A percentile compares a stretch with the other conserved stretches of the same genome.
phyloP scores from a whole-genome alignment of 352 stramenopile species.

The Thalassiosira allenii region DNA sequence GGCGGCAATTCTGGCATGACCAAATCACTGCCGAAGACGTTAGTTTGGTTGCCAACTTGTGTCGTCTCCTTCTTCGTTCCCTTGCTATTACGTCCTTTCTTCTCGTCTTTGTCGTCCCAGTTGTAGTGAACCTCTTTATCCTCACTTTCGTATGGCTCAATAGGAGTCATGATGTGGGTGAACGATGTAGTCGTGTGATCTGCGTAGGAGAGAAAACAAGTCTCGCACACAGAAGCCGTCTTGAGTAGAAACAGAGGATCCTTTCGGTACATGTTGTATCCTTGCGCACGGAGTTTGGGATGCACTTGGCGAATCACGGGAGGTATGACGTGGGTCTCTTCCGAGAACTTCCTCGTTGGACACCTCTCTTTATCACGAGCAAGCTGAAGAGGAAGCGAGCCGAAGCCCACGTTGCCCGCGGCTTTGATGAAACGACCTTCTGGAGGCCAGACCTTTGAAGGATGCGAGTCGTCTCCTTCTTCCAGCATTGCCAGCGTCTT shows the following conservation, averaged over 20 bases:
- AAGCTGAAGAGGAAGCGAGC: slow-evolving; percentile 65
- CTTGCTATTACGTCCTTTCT: neutral
- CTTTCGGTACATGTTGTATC: slow-evolving; percentile 90
- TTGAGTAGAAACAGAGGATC: slow-evolving; percentile 96
- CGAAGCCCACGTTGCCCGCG: slow-evolving; percentile 93
- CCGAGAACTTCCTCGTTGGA: slow-evolving; percentile 57
- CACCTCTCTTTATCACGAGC: slow-evolving; percentile 30
- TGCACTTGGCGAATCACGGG: slow-evolving; percentile 93
- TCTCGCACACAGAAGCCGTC: slow-evolving; percentile 90
- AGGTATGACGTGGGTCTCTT: slow-evolving; percentile 88
- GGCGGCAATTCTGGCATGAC: slow-evolving; percentile 37
- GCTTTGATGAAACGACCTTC: slow-evolving; percentile 89
- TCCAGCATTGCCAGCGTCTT: slow-evolving; percentile 85
- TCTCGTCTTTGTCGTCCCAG: neutral
- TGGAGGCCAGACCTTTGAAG: slow-evolving; percentile 88
- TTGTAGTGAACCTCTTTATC: slow-evolving; percentile 26
- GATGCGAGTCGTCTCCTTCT: slow-evolving; percentile 50
- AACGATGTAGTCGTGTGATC: slow-evolving; percentile 79
- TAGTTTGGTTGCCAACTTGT: neutral
- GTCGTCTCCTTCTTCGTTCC: neutral
- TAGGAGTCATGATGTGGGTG: slow-evolving; percentile 39
- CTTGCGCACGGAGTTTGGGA: slow-evolving; percentile 87
- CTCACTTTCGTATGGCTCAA: slow-evolving; percentile 32
- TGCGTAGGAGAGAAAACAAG: slow-evolving; percentile 93
- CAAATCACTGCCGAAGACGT: slow-evolving; percentile 30